Base-by-base conservation (phyloP, 2,329 filamentous ascomycete genomes). In the Talaromyces sp. region DNA sequence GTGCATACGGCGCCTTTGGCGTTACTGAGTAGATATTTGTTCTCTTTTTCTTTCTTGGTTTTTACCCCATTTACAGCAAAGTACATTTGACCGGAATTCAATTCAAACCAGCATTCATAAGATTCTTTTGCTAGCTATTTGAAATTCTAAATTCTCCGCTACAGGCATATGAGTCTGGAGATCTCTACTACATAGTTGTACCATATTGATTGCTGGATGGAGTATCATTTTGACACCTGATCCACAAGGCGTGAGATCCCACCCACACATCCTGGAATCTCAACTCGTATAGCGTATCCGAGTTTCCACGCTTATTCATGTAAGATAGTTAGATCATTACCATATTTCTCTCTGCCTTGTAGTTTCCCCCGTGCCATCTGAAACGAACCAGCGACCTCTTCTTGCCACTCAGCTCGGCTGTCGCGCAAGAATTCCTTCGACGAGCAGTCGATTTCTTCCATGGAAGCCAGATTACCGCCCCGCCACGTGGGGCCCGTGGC, bases 401-500 rank as follows among this genome's bases (percentile, higher is more conserved):
- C 42, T n/a, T 30, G 43, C 20, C 30, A 17, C 14, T 36, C 35
- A 13, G 11, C 41, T 44, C 27, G 41, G 27, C 27, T 32, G 22
- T 30, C 27, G 17, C 16, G 16, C 11, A 44, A 44, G 7, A 9
- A 14, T 35, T 20, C 4, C 17, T 39, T 39, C 17, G 16, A 17
- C 17, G n/a, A 39, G 33, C 16, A 4, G 17, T n/a, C 9, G 16
- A 14, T 30, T 32, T 40, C 14, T 20, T 32, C 46, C 22, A 48
- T 48, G 17, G 24, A 49, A 33, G 29, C 17, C 29, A 24, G 13
- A 27, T 37, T 17, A 41, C 27, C 27, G 35, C 36, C 46, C 22
- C 35, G 36, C 46, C 46, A 49, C 46, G 46, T 49, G 46, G 46
- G 46, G 19, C 36, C 14, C 20, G 24, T 33, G 35, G 22, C 36